Evolutionary conservation across 1,139 yeast species (phyloP).

Genomic region (Saccharomyces hybrid): DNA sequence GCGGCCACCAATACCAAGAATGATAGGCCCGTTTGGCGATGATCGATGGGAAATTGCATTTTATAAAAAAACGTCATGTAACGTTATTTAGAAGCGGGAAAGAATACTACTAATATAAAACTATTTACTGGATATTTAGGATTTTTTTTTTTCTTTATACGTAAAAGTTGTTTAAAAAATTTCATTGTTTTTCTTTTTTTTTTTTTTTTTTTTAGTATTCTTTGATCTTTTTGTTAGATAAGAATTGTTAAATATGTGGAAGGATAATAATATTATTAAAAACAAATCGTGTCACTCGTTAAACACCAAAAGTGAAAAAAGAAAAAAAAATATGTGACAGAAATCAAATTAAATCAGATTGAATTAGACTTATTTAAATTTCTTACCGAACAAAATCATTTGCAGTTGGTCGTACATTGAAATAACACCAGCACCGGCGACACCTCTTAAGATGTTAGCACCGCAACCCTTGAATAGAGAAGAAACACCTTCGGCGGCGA

Average conservation of each 20-base stretch:
- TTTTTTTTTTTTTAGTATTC: neutral
- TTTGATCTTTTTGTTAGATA: conserved; percentile 1
- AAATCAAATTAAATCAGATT: neutral
- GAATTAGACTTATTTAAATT: conserved; percentile 40
- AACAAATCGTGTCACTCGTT: neutral
- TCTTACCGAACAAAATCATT: conserved; percentile 64
- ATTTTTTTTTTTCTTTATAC: neutral
- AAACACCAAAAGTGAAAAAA: neutral
- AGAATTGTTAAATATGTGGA: neutral
- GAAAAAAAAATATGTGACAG: neutral
- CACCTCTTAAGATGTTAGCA: conserved; percentile 83
- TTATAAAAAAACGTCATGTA: neutral
- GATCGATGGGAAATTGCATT: neutral
- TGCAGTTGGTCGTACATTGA: conserved; percentile 73
- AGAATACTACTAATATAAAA: conserved; percentile 1
- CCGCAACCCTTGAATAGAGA: conserved; percentile 81
- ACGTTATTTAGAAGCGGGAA: neutral
- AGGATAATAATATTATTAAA: conserved; percentile 1
- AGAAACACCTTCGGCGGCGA: conserved; percentile 62
- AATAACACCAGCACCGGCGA: conserved; percentile 80
- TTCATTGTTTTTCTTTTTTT: neutral
- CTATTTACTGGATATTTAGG: neutral
- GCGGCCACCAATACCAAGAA: neutral
- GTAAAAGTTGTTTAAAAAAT: neutral
- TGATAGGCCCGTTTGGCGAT: neutral